Conservation (phyloP, 768 basidiomycete species). For the Hemileccinum impolitum region DNA sequence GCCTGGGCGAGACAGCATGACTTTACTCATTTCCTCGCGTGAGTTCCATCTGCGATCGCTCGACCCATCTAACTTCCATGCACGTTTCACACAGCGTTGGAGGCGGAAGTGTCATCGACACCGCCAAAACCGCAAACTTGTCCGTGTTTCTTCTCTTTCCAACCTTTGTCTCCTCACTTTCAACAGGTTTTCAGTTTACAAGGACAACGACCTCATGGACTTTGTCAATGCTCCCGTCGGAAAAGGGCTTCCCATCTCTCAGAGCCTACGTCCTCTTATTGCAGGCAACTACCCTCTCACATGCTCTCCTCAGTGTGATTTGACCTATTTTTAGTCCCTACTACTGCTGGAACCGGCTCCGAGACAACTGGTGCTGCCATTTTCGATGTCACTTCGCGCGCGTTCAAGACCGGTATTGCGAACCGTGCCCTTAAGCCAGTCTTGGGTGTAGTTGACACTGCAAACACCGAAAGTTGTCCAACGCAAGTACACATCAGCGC, state of each 20-base stretch:
- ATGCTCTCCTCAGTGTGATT: not conserved
- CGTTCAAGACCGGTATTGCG: conserved; percentile 97
- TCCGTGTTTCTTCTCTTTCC: conserved; percentile 32
- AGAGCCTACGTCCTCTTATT: conserved; percentile 78
- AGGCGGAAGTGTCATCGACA: conserved; percentile 95
- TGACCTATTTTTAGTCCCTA: conserved; percentile 45
- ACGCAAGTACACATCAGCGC: conserved; percentile 90
- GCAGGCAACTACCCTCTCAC: conserved; percentile 47
- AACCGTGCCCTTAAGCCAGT: conserved; percentile 88
- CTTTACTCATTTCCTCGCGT: conserved; percentile 94
- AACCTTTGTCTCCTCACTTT: conserved; percentile 1
- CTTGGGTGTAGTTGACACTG: conserved; percentile 83
- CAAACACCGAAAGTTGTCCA: conserved; percentile 89
- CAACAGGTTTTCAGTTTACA: conserved; percentile 81
- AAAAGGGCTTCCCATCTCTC: conserved; percentile 79
- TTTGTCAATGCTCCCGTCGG: conserved; percentile 97
- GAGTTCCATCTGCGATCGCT: conserved; percentile 25
- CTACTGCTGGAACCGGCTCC: conserved; percentile 85
- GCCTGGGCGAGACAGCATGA: conserved; percentile 82
- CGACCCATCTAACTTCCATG: not conserved
- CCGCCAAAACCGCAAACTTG: conserved; percentile 93
- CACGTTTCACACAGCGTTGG: conserved; percentile 56
- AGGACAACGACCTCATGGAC: conserved; percentile 89
- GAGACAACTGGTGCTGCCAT: conserved; percentile 96
- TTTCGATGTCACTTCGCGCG: conserved; percentile 84